Evolutionary conservation across 306 rosid genomes (phyloP), one percentile per base, ranked within the genome.

Genomic region (Purshia tridentata): DNA sequence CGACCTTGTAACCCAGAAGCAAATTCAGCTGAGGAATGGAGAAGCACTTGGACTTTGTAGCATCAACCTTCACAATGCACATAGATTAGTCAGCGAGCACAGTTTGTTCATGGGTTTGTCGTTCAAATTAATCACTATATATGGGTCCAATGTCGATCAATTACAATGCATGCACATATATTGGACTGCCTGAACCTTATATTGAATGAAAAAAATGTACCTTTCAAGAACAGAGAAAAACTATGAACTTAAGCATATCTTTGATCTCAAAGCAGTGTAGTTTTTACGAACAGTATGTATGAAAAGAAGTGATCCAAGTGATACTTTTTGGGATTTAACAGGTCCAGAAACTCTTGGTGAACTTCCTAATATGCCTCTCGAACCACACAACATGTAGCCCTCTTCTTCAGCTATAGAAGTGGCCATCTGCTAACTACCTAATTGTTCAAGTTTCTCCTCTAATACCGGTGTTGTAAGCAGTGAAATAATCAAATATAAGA

Each of bases 341-440:
- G 42, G 54, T 56, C 42, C 65, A 52, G 7, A 14, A 40, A 10
- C 11, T 19, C 19, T 15, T 14, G 15, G 15, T 67, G 72, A 15
- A 29, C 29, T 52, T 69, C 64, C 74, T 54, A 13, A 44, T 54
- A 41, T 71, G 65, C 11, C 55, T 71, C 75, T 56, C 23, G 56
- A 71, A 71, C 50, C 75, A 71, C 74, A 53, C 52, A 56, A 56
- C 65, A 45, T 44, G 54, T 41, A 70, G 75, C 65, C 74, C 75
- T 44, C 54, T 70, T 70, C 75, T 52, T 22, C 8, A 42, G 75
- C 66, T 54, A 41, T 22, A 58, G 29, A 8, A 42, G 64, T 20
- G 64, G 74, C 52, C 47, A 41, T 42, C 46, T 54, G 55, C 44
- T 53, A 71, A 39, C 13, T 37, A 12, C 29, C 54, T 16, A 15